Evolutionary conservation across 2,329 filamentous ascomycete species (phyloP).

Genomic region (Stagonosporopsis cucurbitacearum): DNA sequence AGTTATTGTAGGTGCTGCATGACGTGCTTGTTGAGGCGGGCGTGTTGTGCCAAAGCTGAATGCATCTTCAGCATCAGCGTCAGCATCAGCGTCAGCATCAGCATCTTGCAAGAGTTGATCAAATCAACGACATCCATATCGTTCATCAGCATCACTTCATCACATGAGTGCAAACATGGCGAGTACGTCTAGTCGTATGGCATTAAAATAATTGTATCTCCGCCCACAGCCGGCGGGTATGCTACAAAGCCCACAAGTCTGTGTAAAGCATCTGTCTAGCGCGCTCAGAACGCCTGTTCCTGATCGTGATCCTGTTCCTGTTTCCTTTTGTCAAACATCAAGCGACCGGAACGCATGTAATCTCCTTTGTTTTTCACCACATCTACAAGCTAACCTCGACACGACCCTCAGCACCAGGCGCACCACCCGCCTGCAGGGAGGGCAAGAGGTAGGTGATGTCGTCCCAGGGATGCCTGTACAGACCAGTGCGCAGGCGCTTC

Average conservation of each 20-base stretch:
- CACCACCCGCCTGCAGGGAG: conserved; percentile 45
- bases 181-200: conserved; percentile 29
- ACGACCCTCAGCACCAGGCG: conserved; percentile 50
- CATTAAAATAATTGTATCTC: conserved; percentile 43
- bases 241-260: conserved; percentile 38
- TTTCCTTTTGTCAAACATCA: conserved; percentile 26
- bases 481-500: conserved; percentile 97
- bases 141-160: not conserved
- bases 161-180: too few species aligned
- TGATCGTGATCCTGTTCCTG: not conserved
- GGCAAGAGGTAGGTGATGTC: conserved; percentile 53
- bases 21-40: too few species aligned
- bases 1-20: too few species aligned
- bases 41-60: too few species aligned
- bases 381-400: conserved; percentile 51
- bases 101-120: too few species aligned
- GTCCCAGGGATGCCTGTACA: conserved; percentile 96
- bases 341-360: conserved; percentile 35
- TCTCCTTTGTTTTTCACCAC: conserved; percentile 31
- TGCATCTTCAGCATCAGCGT: too few species aligned
- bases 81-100: too few species aligned
- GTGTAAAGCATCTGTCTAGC: conserved; percentile 37
- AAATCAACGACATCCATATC: too few species aligned
- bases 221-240: conserved; percentile 39
- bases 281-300: conserved; percentile 40